Evolutionary conservation across 176 grass and related monocot genomes (phyloP), one percentile per base, ranked within the genome.

Genomic region (Triticum urartu): DNA sequence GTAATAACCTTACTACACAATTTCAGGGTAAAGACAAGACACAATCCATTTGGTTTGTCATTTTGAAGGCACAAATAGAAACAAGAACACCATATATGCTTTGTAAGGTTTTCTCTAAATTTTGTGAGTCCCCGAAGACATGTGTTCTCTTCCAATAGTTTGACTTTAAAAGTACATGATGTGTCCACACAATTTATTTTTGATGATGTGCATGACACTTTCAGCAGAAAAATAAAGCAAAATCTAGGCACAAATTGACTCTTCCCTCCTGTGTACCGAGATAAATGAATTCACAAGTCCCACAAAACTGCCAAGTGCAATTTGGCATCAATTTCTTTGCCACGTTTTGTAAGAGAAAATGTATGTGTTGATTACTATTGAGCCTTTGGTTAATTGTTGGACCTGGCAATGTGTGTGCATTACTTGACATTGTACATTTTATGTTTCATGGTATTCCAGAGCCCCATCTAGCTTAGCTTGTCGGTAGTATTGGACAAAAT

Each of bases 1-100:
- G 35, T 36, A 36, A 36, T 36, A 36, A 36, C 35, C 35, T 36
- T 36, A 36, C 35, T 36, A 36, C 35, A 36, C 35, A 36, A 36
- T 36, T 36, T 36, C 5, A 36, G 35, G 5, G 35, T 36, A 36
- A 36, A 36, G 6, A 5, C 35, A 36, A 36, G 35, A 36, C 35
- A 36, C 6, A 36, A 36, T 79, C 61, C 54, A 86, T 95, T 21
- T 95, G 92, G 92, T 94, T 94, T 88, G 92, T 91, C 26, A 87
- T 92, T 67, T 85, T 94, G 64, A 94, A 94, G 85, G 87, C 92
- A 61, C 92, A 94, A 72, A 94, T 94, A 78, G 92, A 94, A 74
- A 94, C 89, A 47, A 89, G 89, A 85, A 94, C 92, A 74, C 92
- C 92, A 7, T 94, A 94, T 66, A 94, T 94, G 92, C 92, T 94